Evolutionary conservation across 129 eudicot species (phyloP).

Genomic region (Centella asiatica): DNA sequence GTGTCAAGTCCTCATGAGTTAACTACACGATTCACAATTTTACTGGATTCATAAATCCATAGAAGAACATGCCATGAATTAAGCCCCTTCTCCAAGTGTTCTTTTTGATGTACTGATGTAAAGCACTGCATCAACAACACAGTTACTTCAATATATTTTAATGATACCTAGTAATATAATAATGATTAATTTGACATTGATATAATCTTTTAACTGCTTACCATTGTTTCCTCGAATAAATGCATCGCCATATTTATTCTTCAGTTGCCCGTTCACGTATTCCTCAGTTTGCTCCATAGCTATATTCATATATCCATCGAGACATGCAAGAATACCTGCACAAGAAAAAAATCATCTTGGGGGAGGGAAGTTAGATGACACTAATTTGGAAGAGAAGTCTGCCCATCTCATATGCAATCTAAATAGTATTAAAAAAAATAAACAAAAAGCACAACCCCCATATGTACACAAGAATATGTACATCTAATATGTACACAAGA

Average conservation of each 20-base stretch:
- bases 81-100: conserved; percentile 75
- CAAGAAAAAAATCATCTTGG: background rate
- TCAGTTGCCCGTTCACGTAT: conserved; percentile 90
- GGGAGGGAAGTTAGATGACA: too few species aligned
- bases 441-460: too few species aligned
- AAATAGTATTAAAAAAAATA: too few species aligned
- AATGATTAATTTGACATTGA: background rate
- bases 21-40: too few species aligned
- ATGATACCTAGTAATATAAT: background rate
- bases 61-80: too few species aligned
- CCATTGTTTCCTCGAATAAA: conserved; percentile 97
- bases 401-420: too few species aligned
- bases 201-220: conserved; percentile 8
- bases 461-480: too few species aligned
- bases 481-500: too few species aligned
- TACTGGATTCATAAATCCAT: too few species aligned
- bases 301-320: conserved; percentile 97
- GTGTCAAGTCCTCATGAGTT: too few species aligned
- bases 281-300: conserved; percentile 99
- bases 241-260: conserved; percentile 95
- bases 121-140: conserved; percentile 63
- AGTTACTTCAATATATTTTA: background rate
- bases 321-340: conserved; percentile 88
- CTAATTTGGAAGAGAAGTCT: too few species aligned
- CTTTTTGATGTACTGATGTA: conserved; percentile 98